phyloP scores from a whole-genome alignment of 495 filamentous ascomycete genomes.

The Delitschia confertaspora region DNA sequence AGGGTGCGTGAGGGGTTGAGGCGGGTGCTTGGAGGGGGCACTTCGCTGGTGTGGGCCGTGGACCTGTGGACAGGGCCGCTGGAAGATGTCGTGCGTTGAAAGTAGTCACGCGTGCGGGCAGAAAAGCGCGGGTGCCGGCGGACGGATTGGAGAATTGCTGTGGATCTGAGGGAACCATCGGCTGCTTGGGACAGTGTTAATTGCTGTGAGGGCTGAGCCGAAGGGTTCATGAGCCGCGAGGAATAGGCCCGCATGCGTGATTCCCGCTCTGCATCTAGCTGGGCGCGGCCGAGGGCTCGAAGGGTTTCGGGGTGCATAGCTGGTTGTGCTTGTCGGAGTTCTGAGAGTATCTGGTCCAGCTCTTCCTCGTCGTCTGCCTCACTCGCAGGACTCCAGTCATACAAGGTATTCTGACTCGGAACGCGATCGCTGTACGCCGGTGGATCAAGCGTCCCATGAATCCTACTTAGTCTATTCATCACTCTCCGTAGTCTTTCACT shows the following conservation, averaged over 20 bases:
- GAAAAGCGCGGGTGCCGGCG: conserved; percentile 26
- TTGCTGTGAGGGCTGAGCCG: conserved; percentile 34
- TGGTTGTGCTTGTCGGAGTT: conserved; percentile 34
- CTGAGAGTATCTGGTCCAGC: conserved; percentile 31
- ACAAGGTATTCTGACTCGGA: conserved; percentile 43
- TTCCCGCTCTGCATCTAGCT: conserved; percentile 31
- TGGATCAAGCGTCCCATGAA: conserved; percentile 26
- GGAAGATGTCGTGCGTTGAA: conserved; percentile 16
- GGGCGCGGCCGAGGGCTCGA: conserved; percentile 30
- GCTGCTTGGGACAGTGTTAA: conserved; percentile 23
- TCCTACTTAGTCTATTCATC: conserved; percentile 29
- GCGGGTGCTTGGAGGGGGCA: no score
- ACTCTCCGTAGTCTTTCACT: conserved; percentile 31
- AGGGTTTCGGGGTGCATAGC: conserved; percentile 34
- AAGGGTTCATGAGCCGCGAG: conserved; percentile 42
- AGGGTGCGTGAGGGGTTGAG: conserved; percentile 1
- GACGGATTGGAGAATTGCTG: conserved; percentile 28
- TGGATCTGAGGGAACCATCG: conserved; percentile 25
- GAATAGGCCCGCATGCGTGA: conserved; percentile 17
- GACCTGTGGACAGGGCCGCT: conserved; percentile 17
- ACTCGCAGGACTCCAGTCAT: conserved; percentile 51
- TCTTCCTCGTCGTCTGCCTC: conserved; percentile 46
- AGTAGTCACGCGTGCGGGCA: conserved; percentile 21
- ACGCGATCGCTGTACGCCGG: conserved; percentile 42
- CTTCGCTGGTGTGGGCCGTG: conserved; percentile 7